Evolutionary conservation across 2,329 filamentous ascomycete genomes (phyloP).

Genomic region (Colletotrichum horii): DNA sequence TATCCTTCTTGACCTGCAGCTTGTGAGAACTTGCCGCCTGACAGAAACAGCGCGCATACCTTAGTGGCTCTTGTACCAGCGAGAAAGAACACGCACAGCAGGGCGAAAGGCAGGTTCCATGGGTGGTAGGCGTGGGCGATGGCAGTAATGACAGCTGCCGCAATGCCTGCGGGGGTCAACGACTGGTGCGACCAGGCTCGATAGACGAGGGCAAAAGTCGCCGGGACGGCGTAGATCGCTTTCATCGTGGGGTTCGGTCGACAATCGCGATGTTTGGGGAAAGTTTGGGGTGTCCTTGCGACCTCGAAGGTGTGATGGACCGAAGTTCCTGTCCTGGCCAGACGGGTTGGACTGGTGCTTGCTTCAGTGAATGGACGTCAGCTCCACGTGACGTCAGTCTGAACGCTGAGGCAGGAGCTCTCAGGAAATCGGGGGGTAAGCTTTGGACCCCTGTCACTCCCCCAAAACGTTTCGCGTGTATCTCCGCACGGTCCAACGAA

Average conservation of each 20-base stretch:
- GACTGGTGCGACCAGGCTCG: slow-evolving; percentile 76
- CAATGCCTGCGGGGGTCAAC: slow-evolving; percentile 47
- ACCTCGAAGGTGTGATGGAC: not conserved
- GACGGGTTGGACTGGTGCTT: slow-evolving; percentile 3
- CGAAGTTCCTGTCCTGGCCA: not conserved
- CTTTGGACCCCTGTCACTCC: not conserved
- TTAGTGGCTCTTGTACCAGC: slow-evolving; percentile 85
- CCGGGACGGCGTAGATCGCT: slow-evolving; percentile 60
- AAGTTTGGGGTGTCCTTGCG: not conserved
- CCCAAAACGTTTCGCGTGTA: not conserved
- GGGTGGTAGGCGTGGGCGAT: slow-evolving; percentile 82
- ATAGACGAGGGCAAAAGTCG: slow-evolving; percentile 65
- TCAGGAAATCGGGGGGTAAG: not conserved
- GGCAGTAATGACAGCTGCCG: slow-evolving; percentile 34
- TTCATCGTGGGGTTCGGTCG: slow-evolving; percentile 50
- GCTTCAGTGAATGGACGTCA: not conserved
- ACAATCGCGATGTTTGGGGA: not conserved
- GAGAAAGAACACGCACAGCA: slow-evolving; percentile 86
- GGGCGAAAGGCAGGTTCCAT: slow-evolving; percentile 87
- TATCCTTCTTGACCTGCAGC: slow-evolving; percentile 78
- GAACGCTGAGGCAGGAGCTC: not conserved
- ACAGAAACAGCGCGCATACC: slow-evolving; percentile 48
- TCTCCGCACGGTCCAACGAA: not conserved
- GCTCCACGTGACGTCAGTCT: slow-evolving; percentile 20
- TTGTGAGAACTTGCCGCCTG: slow-evolving; percentile 4